These are phyloP conservation scores for Saccharomycopsis sp. DNA, from an alignment of 805 yeast genomes.

Conservation along the genomic window DNA sequence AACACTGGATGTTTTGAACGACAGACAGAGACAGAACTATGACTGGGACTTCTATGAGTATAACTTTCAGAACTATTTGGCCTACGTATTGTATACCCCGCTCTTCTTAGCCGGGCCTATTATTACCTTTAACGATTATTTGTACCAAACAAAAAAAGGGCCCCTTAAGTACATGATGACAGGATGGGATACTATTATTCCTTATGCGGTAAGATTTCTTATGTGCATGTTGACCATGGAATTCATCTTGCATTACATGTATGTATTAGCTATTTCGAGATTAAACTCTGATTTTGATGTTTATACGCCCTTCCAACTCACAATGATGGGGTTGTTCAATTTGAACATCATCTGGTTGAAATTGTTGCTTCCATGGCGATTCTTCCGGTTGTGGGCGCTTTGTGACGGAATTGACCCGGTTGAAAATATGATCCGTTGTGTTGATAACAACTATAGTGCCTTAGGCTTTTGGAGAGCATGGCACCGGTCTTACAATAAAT, in stretches of 20 bases:
- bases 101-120: constrained; percentile 94
- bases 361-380: constrained; percentile 89
- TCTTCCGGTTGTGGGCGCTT: constrained; percentile 88
- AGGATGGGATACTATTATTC: constrained; percentile 50
- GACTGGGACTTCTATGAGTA: constrained; percentile 59
- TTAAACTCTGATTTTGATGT: constrained; percentile 65
- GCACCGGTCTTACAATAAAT: constrained; percentile 91
- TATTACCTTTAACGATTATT: constrained; percentile 83
- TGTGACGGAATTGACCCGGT: constrained; percentile 95
- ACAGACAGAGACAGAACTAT: constrained; percentile 57
- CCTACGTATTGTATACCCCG: constrained; percentile 81
- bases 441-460: constrained; percentile 90
- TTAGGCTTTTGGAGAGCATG: constrained; percentile 98
- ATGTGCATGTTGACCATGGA: constrained; percentile 87
- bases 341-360: constrained; percentile 91
- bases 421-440: constrained; percentile 94
- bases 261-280: constrained; percentile 88
- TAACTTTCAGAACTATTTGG: constrained; percentile 55
- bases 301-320: constrained; percentile 84
- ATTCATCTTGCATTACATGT: constrained; percentile 74
- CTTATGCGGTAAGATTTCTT: constrained; percentile 61
- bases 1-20: constrained; percentile 26
- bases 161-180: constrained; percentile 31
- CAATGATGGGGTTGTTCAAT: constrained; percentile 91
- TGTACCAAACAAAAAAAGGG: constrained; percentile 54